Base-by-base conservation (phyloP, 2,329 filamentous ascomycete species). In the Cephalotrichum gorgonifer region DNA sequence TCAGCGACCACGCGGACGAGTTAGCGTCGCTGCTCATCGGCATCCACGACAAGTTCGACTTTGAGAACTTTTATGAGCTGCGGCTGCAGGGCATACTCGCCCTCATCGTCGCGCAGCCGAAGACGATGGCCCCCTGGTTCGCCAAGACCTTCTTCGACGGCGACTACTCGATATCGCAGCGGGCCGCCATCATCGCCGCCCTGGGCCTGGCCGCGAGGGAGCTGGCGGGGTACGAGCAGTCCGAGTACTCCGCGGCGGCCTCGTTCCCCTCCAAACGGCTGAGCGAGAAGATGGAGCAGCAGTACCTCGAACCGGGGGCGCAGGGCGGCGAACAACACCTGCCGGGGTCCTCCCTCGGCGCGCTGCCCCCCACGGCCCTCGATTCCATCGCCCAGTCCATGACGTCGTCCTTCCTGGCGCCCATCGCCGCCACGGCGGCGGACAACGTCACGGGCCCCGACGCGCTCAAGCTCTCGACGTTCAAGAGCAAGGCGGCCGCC, bases 101-200 rank as follows among this genome's bases (percentile, higher is more conserved):
- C 0, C 67, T 95, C 7, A 71, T 95, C 0, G 74, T 93, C 2
- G 83, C 87, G 1, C 79, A 86, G 54, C 88, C 93, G 0, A 70
- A 78, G 44, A 74, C 78, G 47, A 88, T 96, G 78, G 90, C 82
- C 0, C 86, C 81, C 14, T 94, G 88, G 85, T 87, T 94, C 51
- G 81, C 85, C 3, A 81, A 83, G 50, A 85, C 86, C 0, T 94
- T 93, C 61, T 97, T 96, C 61, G 84, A 88, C 39, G 90, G 90
- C 15, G 93, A 98, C 61, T 90, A 93, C 64, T 95, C 90, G 0
- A 71, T 97, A 33, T 79, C 83, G 0, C 91, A 97, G 62, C 78
- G 93, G 35, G 86, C 85, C 7, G 80, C 86, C 0, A 75, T 97
- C 33, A 81, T 98, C 47, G 84, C 88, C 20, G 83, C 87, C 0